Evolutionary conservation across 495 filamentous ascomycete genomes (phyloP).

Genomic region (Friedmanniomyces simplex): DNA sequence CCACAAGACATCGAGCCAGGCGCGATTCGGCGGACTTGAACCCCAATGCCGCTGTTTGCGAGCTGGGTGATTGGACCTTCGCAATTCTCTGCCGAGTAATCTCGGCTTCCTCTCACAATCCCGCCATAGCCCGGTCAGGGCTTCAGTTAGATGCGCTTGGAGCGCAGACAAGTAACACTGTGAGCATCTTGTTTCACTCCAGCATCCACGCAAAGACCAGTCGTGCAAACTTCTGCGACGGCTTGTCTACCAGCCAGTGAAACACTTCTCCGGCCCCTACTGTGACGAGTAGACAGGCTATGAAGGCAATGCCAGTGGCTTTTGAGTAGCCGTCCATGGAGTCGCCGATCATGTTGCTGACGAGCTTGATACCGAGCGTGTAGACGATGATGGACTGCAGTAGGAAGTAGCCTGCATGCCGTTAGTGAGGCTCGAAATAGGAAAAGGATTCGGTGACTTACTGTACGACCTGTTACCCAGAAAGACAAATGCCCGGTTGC

Average conservation of each 20-base stretch:
- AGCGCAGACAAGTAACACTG: too few species aligned
- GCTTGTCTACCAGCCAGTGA: constrained; percentile 22
- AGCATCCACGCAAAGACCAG: constrained; percentile 7
- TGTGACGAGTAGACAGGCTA: constrained; percentile 16
- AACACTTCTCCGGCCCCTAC: constrained; percentile 18
- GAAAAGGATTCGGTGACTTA: constrained; percentile 12
- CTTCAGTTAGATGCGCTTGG: too few species aligned
- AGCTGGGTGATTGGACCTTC: too few species aligned
- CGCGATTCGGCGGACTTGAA: too few species aligned
- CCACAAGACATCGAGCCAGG: too few species aligned
- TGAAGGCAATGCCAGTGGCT: constrained; percentile 10
- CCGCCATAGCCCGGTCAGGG: too few species aligned
- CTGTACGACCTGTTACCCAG: constrained; percentile 28
- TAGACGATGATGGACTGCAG: constrained; percentile 28
- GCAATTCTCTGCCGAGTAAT: too few species aligned
- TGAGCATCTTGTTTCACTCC: too few species aligned
- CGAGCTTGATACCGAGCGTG: constrained; percentile 28
- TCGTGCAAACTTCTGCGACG: constrained; percentile 5
- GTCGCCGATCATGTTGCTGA: constrained; percentile 15
- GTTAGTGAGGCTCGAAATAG: neutral
- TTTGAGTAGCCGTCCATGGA: neutral
- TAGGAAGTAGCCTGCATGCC: constrained; percentile 23
- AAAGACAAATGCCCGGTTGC: constrained; percentile 18
- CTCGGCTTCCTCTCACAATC: too few species aligned
- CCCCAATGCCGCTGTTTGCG: too few species aligned